Base-by-base conservation (phyloP, 352 stramenopile genomes). In the Pythium dissotocum region DNA sequence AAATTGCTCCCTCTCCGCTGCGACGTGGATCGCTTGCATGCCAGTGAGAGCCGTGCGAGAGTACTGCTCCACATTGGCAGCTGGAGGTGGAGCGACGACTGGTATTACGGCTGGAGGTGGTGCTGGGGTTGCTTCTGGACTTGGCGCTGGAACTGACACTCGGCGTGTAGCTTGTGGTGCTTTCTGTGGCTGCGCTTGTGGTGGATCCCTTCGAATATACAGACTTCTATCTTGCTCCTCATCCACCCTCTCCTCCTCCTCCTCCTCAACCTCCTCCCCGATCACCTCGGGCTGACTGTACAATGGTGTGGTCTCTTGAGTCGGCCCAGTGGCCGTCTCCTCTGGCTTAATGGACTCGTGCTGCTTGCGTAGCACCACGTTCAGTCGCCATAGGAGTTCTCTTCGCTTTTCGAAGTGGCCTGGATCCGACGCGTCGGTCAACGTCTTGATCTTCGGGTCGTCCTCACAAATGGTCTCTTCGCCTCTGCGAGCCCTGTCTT, bases 1-100 rank as follows among this genome's bases (percentile, higher is more conserved):
- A 35, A 69, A 69, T 6, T 42, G 56, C 46, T 68, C 64, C 21
- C 72, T 63, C 21, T 67, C 67, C 3, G 61, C 42, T 6, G 72
- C 68, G 12, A 58, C 63, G 28, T 71, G 69, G 42, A 78, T 78
- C 14, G 72, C 72, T 4, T 71, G 48, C 12, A 76, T 67, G 16
- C 68, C 68, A 21, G 60, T 28, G 4, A 78, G 63, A 6, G 58
- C 46, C 8, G 68, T 59, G 13, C 60, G 72, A 1, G 46, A 21
- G 54, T 62, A 67, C 53, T 18, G 42, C 21, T 57, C 42, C 26
- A 55, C 40, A 26, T n/a, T 42, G 24, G 42, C 21, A 10, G 30
- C 3, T 35, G 24, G 35, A 46, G 18, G 36, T 24, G 24, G 24
- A 8, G 21, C 49, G 7, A n/a, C 24, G n/a, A 52, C 33, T 51